These are phyloP conservation scores for Manihot esculenta DNA, from an alignment of 441 rosid species.

Conservation along the genomic window DNA sequence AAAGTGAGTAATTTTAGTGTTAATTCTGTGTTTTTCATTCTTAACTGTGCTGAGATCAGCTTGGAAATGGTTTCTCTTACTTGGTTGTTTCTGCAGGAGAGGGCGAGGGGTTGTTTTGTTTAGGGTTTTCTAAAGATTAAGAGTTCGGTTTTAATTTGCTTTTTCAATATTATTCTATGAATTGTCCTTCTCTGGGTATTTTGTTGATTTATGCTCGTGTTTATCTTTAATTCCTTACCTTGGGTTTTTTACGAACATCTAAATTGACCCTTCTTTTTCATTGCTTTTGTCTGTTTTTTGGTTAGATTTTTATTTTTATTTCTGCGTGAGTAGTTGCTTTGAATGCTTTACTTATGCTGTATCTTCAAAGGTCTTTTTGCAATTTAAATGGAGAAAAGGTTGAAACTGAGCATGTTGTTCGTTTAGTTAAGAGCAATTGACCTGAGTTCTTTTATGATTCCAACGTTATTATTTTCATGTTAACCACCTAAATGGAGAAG, in stretches of 20 bases:
- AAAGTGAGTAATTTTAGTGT: conserved; percentile 11
- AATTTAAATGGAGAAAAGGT: conserved; percentile 1
- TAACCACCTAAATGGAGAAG: background rate
- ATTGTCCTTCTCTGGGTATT: background rate
- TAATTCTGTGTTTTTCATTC: background rate
- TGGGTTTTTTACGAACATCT: background rate
- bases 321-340: background rate
- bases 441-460: conserved; percentile 1
- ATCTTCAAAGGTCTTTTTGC: background rate
- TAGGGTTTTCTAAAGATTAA: conserved; percentile 15
- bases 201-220: background rate
- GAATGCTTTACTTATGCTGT: background rate
- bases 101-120: background rate
- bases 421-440: background rate
- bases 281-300: background rate
- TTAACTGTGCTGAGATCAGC: background rate
- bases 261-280: background rate
- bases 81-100: too few relatives aligned
- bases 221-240: conserved; percentile 9
- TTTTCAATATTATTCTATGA: background rate
- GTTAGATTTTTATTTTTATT: background rate
- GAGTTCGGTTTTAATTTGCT: conserved; percentile 10
- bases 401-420: conserved; percentile 3
- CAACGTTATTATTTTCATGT: background rate
- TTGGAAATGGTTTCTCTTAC: background rate